These are phyloP conservation scores for Cryptosporidium ryanae DNA, from an alignment of 169 alveolate species.

Conservation along the genomic window DNA sequence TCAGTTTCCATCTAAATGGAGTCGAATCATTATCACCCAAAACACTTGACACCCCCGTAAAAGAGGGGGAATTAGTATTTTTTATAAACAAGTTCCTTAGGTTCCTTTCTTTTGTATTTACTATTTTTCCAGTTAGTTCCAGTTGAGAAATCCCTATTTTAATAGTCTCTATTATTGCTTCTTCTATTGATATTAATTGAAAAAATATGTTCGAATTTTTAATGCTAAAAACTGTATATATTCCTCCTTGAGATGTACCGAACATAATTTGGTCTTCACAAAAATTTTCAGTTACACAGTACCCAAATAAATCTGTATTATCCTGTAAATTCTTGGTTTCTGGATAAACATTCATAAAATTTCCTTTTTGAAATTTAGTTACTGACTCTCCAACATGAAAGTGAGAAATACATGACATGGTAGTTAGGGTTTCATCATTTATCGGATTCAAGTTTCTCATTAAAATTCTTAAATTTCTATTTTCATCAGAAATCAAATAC, in stretches of 20 bases:
- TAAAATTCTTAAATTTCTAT: constrained; percentile 42
- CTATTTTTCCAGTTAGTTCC: constrained; percentile 5
- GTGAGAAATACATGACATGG: constrained; percentile 53
- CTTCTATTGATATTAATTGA: constrained; percentile 47
- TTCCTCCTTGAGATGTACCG: constrained; percentile 64
- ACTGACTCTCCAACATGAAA: constrained; percentile 61
- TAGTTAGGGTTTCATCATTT: constrained; percentile 57
- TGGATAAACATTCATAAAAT: constrained; percentile 40
- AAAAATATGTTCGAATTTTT: constrained; percentile 19
- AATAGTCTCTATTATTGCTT: constrained; percentile 47
- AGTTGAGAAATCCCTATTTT: constrained; percentile 2
- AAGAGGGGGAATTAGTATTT: constrained; percentile 15
- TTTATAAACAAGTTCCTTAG: constrained; percentile 27
- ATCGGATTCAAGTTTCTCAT: constrained; percentile 30
- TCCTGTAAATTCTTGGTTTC: neutral
- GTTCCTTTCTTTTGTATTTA: neutral
- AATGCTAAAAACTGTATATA: constrained; percentile 27
- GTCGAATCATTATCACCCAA: constrained; percentile 25
- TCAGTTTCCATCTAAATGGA: constrained; percentile 54
- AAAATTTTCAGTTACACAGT: constrained; percentile 16
- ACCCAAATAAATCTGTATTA: neutral
- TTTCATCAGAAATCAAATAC: constrained; percentile 65
- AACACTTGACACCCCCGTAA: constrained; percentile 28
- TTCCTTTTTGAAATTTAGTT: constrained; percentile 56
- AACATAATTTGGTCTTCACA: constrained; percentile 51